Percentiles rank a stretch among this genome's conserved stretches.
phyloP scores from a whole-genome alignment of 169 alveolate species.

The Nephromyces sp. region DNA sequence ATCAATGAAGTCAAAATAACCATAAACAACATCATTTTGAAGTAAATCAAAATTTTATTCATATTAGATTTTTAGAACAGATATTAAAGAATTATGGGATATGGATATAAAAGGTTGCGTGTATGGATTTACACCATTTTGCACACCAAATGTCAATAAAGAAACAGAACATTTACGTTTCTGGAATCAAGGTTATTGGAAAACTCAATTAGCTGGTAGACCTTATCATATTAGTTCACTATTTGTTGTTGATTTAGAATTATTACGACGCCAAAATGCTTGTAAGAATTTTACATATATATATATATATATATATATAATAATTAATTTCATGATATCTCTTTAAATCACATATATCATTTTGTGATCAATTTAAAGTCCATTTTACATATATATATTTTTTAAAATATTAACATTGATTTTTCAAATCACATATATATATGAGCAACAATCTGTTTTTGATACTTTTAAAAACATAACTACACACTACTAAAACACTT shows the following conservation, averaged over 20 bases:
- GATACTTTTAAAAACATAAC: too few relatives aligned
- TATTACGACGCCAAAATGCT: constrained; percentile 17
- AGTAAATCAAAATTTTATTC: too few relatives aligned
- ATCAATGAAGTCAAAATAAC: too few relatives aligned
- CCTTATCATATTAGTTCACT: constrained; percentile 55
- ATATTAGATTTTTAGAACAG: constrained; percentile 42
- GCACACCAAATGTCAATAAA: constrained; percentile 40
- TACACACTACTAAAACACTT: too few relatives aligned
- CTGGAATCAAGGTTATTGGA: constrained; percentile 63
- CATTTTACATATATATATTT: too few relatives aligned
- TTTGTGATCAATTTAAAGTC: too few relatives aligned
- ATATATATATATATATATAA: neutral
- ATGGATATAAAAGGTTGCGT: constrained; percentile 43
- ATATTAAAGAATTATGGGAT: constrained; percentile 59
- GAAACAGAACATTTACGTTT: constrained; percentile 52
- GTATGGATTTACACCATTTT: constrained; percentile 46
- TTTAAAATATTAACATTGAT: too few relatives aligned
- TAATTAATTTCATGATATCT: neutral
- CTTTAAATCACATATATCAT: neutral
- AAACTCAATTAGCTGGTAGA: constrained; percentile 25
- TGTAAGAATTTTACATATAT: too few relatives aligned
- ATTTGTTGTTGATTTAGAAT: constrained; percentile 44
- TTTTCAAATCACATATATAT: too few relatives aligned
- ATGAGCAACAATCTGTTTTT: too few relatives aligned
- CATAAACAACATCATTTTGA: too few relatives aligned